Percentiles rank a stretch among this genome's conserved stretches.
Evolutionary conservation across 352 stramenopile species (phyloP).

Genomic region (Phytophthora citricola): DNA sequence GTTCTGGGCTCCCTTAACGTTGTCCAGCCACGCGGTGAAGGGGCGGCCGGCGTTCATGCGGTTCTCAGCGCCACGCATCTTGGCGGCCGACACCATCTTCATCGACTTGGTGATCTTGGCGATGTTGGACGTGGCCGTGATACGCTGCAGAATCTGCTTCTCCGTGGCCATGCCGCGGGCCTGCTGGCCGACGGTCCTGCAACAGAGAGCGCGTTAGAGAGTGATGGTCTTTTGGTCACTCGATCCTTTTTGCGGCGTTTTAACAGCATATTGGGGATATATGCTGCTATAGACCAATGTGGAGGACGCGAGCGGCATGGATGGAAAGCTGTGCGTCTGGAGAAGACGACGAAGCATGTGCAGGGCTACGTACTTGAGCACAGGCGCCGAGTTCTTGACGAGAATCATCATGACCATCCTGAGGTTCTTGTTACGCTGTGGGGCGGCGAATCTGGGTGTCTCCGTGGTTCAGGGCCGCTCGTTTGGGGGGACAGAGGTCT

Average conservation of each 20-base stretch:
- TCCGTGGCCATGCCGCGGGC: constrained; percentile 98
- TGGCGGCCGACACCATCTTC: constrained; percentile 99
- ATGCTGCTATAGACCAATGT: neutral
- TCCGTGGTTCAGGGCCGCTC: constrained; percentile 42
- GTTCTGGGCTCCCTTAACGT: constrained; percentile 77
- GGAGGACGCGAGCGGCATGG: neutral
- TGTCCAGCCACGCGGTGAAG: constrained; percentile 86
- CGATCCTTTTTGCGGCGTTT: constrained; percentile 10
- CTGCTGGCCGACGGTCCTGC: constrained; percentile 73
- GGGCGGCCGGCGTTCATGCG: constrained; percentile 84
- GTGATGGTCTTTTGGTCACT: constrained; percentile 5
- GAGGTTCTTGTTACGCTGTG: constrained; percentile 26
- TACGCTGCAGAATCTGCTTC: constrained; percentile 98
- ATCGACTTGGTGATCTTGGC: constrained; percentile 99
- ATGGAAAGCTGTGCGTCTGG: constrained; percentile 1
- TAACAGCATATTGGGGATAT: constrained; percentile 5
- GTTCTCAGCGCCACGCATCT: constrained; percentile 98
- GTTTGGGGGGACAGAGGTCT: constrained; percentile 12
- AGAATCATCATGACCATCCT: constrained; percentile 60
- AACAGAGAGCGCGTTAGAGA: constrained; percentile 8
- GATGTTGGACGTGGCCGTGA: constrained; percentile 99
- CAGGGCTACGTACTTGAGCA: constrained; percentile 54
- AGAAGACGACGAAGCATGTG: neutral
- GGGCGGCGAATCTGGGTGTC: constrained; percentile 41
- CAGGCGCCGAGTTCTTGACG: constrained; percentile 54